Conservation (phyloP, 2,329 filamentous ascomycete species). For the Zasmidium citrigriseum region DNA sequence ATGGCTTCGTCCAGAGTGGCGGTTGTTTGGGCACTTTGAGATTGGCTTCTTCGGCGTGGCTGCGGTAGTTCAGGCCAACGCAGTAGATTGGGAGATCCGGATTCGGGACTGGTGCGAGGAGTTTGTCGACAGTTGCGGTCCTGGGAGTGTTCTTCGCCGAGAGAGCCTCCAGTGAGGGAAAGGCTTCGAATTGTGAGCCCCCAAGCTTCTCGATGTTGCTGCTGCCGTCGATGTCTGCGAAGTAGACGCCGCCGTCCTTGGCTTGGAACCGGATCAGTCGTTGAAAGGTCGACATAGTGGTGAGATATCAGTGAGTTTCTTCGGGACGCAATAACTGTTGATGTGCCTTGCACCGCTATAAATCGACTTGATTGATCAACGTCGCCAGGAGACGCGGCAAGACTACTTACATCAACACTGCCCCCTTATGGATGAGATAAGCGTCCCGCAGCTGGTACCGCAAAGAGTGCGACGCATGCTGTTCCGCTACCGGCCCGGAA, state of each 20-base stretch:
- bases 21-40: neutral
- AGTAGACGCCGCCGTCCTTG: neutral
- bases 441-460: neutral
- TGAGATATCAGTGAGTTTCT: neutral
- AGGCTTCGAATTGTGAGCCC: neutral
- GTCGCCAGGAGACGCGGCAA: neutral
- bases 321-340: neutral
- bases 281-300: neutral
- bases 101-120: neutral
- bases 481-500: too few relatives aligned
- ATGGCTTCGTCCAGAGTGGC: conserved; percentile 11
- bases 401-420: neutral
- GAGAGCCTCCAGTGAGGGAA: neutral
- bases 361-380: too few relatives aligned
- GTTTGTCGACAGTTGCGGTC: neutral
- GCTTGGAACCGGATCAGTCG: neutral
- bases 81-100: neutral
- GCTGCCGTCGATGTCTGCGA: neutral
- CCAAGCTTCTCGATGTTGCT: neutral
- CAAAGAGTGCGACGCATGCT: neutral
- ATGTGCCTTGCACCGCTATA: neutral
- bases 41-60: neutral
- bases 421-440: neutral
- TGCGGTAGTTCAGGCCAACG: neutral
- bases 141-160: neutral